Conservation (phyloP, 1,284 basidiomycete genomes). For the Cryptococcus deneoformans region DNA sequence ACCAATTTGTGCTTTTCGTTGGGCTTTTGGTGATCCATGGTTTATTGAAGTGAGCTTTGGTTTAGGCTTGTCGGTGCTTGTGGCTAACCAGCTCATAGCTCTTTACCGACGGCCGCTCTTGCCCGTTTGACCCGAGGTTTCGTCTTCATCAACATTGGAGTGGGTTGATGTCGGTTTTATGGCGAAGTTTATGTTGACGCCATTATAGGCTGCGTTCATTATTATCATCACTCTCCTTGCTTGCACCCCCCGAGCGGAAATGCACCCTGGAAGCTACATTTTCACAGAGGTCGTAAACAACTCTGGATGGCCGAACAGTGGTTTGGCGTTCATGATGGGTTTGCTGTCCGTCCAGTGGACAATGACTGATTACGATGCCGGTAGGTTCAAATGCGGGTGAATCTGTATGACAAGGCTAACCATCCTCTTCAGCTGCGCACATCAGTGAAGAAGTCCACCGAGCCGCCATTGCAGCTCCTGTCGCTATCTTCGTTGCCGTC, state of each 20-base stretch:
- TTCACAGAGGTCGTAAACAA: slow-evolving; percentile 56
- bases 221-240: slow-evolving; percentile 84
- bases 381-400: background rate
- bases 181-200: background rate
- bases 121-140: slow-evolving; percentile 75
- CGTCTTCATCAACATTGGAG: slow-evolving; percentile 81
- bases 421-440: slow-evolving; percentile 58
- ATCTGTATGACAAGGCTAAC: background rate
- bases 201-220: slow-evolving; percentile 30
- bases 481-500: slow-evolving; percentile 82
- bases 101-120: slow-evolving; percentile 73
- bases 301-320: slow-evolving; percentile 75
- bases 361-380: slow-evolving; percentile 54
- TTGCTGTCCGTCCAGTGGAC: slow-evolving; percentile 89
- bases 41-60: slow-evolving; percentile 49
- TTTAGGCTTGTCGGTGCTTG: background rate
- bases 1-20: slow-evolving; percentile 70
- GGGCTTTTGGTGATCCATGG: slow-evolving; percentile 73
- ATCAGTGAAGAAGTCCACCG: slow-evolving; percentile 89
- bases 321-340: slow-evolving; percentile 82
- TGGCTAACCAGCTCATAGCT: slow-evolving; percentile 55
- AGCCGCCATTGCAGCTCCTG: slow-evolving; percentile 81
- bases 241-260: slow-evolving; percentile 69
- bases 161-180: background rate
- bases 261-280: slow-evolving; percentile 74